Percentiles rank a stretch among this genome's conserved stretches.
phyloP scores from a whole-genome alignment of 148 eudicot genomes.

The Oxyria digyna region DNA sequence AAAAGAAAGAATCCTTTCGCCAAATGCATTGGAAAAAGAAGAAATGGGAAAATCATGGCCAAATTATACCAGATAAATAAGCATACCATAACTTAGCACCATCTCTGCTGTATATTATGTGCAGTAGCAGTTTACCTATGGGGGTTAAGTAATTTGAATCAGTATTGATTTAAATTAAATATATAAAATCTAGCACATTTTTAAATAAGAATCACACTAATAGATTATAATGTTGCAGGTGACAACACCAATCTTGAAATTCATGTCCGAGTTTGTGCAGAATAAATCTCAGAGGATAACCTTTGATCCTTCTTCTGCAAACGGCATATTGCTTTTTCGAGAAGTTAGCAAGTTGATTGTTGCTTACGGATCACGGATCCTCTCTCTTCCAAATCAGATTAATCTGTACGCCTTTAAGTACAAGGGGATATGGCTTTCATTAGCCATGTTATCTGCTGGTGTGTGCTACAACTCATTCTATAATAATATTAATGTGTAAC shows the following conservation, averaged over 20 bases:
- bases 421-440: slow-evolving; percentile 81
- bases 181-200: not conserved
- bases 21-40: not conserved
- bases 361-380: slow-evolving; percentile 78
- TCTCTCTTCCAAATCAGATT: slow-evolving; percentile 42
- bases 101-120: not conserved
- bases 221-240: slow-evolving; percentile 41
- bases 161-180: not conserved
- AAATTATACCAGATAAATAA: not conserved
- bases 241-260: slow-evolving; percentile 76
- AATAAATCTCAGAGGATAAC: slow-evolving; percentile 72
- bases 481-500: not conserved
- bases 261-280: slow-evolving; percentile 72
- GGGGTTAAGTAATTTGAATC: not conserved
- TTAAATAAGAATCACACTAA: not conserved
- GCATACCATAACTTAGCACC: not conserved
- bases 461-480: not conserved
- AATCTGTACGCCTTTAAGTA: slow-evolving; percentile 75
- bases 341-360: slow-evolving; percentile 89
- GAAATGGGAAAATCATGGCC: not conserved
- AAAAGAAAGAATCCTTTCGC: not conserved
- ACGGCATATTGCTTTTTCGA: slow-evolving; percentile 88
- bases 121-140: not conserved
- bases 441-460: slow-evolving; percentile 70
- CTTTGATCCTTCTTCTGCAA: slow-evolving; percentile 80